Conservation (phyloP, 177 flowering plant genomes). For the Vitis hybrid region DNA sequence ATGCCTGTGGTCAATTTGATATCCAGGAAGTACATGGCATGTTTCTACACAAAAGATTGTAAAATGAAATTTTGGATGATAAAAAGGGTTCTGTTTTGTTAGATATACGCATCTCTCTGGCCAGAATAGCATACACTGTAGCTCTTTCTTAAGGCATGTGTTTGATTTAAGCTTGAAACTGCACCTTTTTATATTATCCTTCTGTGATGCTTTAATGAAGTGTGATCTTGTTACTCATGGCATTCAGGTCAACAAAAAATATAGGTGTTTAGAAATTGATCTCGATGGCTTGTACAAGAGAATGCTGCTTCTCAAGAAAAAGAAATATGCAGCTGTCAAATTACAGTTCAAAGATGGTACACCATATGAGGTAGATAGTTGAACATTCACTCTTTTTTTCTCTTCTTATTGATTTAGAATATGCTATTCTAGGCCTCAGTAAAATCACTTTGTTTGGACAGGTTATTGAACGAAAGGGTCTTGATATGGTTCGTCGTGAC, state of each 20-base stretch:
- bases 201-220: background rate
- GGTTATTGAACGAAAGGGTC: conserved; percentile 95
- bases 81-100: too few relatives aligned
- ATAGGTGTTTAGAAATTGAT: conserved; percentile 84
- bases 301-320: conserved; percentile 97
- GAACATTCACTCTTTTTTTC: background rate
- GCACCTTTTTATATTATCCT: background rate
- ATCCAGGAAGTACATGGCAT: too few relatives aligned
- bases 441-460: conserved; percentile 25
- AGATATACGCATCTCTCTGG: too few relatives aligned
- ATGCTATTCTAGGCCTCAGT: background rate
- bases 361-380: conserved; percentile 61
- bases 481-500: conserved; percentile 98
- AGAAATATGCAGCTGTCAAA: conserved; percentile 98
- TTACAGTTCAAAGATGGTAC: conserved; percentile 75
- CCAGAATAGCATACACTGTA: too few relatives aligned
- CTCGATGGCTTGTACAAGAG: conserved; percentile 98
- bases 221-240: conserved; percentile 11
- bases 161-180: background rate
- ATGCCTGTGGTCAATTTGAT: too few relatives aligned
- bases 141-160: too few relatives aligned
- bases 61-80: too few relatives aligned
- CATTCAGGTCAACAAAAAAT: conserved; percentile 88
- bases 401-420: background rate
- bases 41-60: too few relatives aligned